Base-by-base conservation (phyloP, 192 early-diverging fungal species). In the Chytriomyces confervae region DNA sequence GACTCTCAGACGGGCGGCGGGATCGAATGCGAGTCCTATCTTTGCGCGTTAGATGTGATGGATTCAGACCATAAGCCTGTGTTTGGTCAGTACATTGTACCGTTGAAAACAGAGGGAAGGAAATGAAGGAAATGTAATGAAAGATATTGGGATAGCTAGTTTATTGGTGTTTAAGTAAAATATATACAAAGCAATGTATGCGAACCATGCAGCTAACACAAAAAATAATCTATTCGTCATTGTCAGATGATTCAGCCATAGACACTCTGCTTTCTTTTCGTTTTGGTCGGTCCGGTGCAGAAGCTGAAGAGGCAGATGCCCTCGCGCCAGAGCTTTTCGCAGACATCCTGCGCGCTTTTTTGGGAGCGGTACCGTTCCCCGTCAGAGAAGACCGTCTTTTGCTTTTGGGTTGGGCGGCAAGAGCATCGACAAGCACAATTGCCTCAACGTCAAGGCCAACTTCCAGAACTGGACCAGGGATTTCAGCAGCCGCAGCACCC, bases 11-110 rank as follows among this genome's bases (percentile, higher is more conserved):
- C 20, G 43, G 51, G 61, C 16, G n/a, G 27, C 9, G 16, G 65
- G 16, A 50, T 77, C 16, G 45, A 36, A 9, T 62, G 53, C 24
- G 27, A 50, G 43, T 20, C 18, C 16, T 77, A 77, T 62, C 66
- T 23, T 10, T 44, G 66, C 51, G 66, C 18, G 27, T 47, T 77
- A 66, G 75, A 48, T 10, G 29, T 60, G 16, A 23, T 45, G 44
- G 75, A 61, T 8, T 79, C 78, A 5, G 78, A 79, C 48, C 78
- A 79, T 62, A 76, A 75, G 50, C 78, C 78, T n/a, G 78, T 79
- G n/a, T 75, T 45, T 74, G 78, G 53, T n/a, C 16, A 57, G 20
- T 57, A n/a, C 53, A n/a, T 20, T 57, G 13, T 57, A 4, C 20
- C 53, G 16, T n/a, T 57, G 16, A 57, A 57, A 57, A 57, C 53